A percentile compares a stretch with the other conserved stretches of the same genome.
These are phyloP conservation scores for Stevia rebaudiana DNA, from an alignment of 140 eudicot genomes.

Conservation along the genomic window DNA sequence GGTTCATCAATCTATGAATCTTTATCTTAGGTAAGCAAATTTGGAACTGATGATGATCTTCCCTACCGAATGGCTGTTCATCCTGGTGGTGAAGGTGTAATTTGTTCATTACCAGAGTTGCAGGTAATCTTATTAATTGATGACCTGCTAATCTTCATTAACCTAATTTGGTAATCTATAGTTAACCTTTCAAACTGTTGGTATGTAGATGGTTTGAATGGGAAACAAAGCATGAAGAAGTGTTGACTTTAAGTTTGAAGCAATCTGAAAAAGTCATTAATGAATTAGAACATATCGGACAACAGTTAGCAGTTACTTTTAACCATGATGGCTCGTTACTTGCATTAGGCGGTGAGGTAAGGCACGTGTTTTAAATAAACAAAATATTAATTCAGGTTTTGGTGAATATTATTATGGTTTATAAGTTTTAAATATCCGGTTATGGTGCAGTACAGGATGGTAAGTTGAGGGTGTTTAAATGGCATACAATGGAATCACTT, in stretches of 20 bases:
- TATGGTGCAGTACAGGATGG: slow-evolving; percentile 97
- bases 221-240: too few relatives aligned
- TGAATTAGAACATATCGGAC: too few relatives aligned
- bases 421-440: slow-evolving; percentile 21
- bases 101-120: slow-evolving; percentile 80
- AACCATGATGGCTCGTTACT: too few relatives aligned
- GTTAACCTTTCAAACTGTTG: not conserved
- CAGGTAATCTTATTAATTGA: slow-evolving; percentile 37
- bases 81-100: slow-evolving; percentile 87
- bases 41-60: slow-evolving; percentile 62
- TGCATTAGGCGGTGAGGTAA: too few relatives aligned
- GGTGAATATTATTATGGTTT: not conserved
- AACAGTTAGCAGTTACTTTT: too few relatives aligned
- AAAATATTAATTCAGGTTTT: not conserved
- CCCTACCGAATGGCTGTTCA: slow-evolving; percentile 96
- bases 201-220: slow-evolving; percentile 77
- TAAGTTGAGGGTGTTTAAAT: slow-evolving; percentile 85
- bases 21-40: slow-evolving; percentile 51
- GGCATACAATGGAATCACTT: slow-evolving; percentile 81
- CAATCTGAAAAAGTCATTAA: too few relatives aligned
- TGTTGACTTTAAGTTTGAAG: too few relatives aligned
- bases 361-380: slow-evolving; percentile 20
- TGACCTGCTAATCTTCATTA: not conserved
- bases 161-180: not conserved
- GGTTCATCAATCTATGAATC: not conserved